phyloP scores from a whole-genome alignment of 768 basidiomycete genomes.

The Leccinum truebloodii region DNA sequence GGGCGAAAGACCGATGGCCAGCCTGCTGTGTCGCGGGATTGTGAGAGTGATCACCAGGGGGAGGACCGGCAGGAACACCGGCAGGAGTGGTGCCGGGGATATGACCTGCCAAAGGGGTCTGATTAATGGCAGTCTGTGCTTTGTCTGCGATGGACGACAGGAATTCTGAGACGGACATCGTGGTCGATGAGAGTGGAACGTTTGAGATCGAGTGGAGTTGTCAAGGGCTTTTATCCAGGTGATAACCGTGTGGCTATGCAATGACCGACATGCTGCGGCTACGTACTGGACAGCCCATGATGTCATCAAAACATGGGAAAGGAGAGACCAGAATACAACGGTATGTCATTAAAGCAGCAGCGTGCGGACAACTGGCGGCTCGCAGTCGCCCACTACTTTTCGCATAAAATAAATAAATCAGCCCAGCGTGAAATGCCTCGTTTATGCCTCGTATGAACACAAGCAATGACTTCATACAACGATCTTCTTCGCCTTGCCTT shows the following conservation, averaged over 20 bases:
- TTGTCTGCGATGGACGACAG: constrained; percentile 72
- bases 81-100: constrained; percentile 46
- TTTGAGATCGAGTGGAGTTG: constrained; percentile 10
- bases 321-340: constrained; percentile 11
- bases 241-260: constrained; percentile 25
- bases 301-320: constrained; percentile 2
- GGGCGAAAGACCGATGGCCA: constrained; percentile 51
- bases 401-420: constrained; percentile 37
- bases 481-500: constrained; percentile 85
- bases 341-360: constrained; percentile 29
- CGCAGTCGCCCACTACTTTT: constrained; percentile 25
- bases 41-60: constrained; percentile 40
- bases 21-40: constrained; percentile 42
- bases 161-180: constrained; percentile 64
- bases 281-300: not conserved
- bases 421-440: constrained; percentile 17
- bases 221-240: constrained; percentile 21
- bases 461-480: constrained; percentile 47
- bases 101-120: constrained; percentile 58
- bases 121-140: constrained; percentile 69
- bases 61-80: constrained; percentile 32
- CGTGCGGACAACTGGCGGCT: constrained; percentile 18
- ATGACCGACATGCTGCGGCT: constrained; percentile 1
- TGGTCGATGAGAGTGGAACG: constrained; percentile 5
- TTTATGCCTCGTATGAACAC: constrained; percentile 18